Conservation (phyloP, 257 asterid species). For the Oldenlandia corymbosa region DNA sequence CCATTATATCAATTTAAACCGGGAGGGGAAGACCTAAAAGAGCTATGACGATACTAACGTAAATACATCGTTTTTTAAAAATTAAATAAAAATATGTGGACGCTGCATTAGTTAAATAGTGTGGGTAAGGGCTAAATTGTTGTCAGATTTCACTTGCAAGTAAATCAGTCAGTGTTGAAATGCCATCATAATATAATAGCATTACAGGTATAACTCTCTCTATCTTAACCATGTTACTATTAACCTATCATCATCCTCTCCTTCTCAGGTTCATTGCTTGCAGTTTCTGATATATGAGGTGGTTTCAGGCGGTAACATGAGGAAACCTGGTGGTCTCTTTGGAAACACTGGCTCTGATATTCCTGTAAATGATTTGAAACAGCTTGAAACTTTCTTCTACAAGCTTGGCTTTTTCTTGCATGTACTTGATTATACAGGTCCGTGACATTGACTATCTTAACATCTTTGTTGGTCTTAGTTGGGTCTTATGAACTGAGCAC, state of each 20-base stretch:
- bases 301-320: conserved; percentile 98
- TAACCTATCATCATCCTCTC: conserved; percentile 3
- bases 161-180: too few species aligned
- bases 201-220: too few species aligned
- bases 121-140: too few species aligned
- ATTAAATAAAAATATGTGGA: too few species aligned
- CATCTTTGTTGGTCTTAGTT: neutral
- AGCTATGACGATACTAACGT: too few species aligned
- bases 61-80: too few species aligned
- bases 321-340: conserved; percentile 97
- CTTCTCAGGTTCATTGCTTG: conserved; percentile 83
- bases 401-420: conserved; percentile 98
- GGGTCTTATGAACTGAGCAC: neutral
- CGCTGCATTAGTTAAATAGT: too few species aligned
- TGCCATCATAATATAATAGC: too few species aligned
- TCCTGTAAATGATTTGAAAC: conserved; percentile 88
- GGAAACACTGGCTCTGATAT: conserved; percentile 94
- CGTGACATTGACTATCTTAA: neutral
- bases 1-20: too few species aligned
- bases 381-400: conserved; percentile 94
- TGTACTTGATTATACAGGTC: conserved; percentile 89
- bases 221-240: too few species aligned
- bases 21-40: too few species aligned
- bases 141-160: too few species aligned
- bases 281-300: conserved; percentile 97